Evolutionary conservation across 2,329 filamentous ascomycete species (phyloP).

Genomic region (Nemania abortiva): DNA sequence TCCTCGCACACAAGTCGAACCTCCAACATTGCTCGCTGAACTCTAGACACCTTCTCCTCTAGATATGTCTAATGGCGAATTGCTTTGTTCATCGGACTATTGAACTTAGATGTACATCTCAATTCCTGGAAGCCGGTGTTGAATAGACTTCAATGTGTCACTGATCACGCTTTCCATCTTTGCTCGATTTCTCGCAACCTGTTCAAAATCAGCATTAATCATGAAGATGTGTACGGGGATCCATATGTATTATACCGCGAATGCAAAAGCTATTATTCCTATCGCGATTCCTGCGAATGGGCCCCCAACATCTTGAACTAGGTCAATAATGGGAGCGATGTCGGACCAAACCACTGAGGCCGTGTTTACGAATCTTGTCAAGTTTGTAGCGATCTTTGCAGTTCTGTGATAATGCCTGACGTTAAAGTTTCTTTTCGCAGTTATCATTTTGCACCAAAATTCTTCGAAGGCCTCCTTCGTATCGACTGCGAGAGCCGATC

Average conservation of each 20-base stretch:
- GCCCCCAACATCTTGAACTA: not conserved
- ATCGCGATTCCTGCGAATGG: slow-evolving; percentile 9
- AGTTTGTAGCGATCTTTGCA: not conserved
- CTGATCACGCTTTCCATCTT: slow-evolving; percentile 10
- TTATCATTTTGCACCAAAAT: not conserved
- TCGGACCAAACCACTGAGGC: not conserved
- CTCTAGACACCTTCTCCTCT: not conserved
- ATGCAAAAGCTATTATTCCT: slow-evolving; percentile 18
- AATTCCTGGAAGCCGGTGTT: slow-evolving; percentile 16
- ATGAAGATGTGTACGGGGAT: too few species aligned
- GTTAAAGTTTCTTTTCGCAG: not conserved
- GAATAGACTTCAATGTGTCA: slow-evolving; percentile 12
- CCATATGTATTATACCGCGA: not conserved
- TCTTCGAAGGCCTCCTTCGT: slow-evolving; percentile 5
- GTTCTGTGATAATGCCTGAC: not conserved
- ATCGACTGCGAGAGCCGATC: slow-evolving; percentile 11
- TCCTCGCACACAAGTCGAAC: slow-evolving; percentile 20
- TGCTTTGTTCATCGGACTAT: slow-evolving; percentile 9
- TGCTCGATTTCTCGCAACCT: slow-evolving; percentile 17
- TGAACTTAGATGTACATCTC: slow-evolving; percentile 1
- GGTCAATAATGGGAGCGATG: not conserved
- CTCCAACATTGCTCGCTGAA: slow-evolving; percentile 23
- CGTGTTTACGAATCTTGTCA: not conserved
- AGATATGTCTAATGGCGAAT: not conserved
- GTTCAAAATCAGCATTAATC: not conserved